Evolutionary conservation across 306 rosid genomes (phyloP), one percentile per base, ranked within the genome.

Genomic region (Lotus japonicus): DNA sequence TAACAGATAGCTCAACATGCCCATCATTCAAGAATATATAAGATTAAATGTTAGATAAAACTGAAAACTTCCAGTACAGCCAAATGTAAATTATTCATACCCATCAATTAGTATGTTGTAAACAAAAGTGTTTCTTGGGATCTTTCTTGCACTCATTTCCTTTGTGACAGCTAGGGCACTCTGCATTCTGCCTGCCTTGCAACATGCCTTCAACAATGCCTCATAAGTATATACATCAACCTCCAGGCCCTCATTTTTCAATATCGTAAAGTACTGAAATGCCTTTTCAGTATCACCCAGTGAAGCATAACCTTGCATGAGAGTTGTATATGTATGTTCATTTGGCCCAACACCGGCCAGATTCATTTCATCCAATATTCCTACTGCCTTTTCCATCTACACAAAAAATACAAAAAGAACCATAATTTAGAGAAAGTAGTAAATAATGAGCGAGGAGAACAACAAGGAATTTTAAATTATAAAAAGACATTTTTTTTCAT

Each of bases 111-210:
- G 82, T 67, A 94, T 94, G 84, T 94, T 94, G 80, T 94, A 94
- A 39, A 94, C 85, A 45, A 86, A 94, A 68, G 96, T 84, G 82
- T 94, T 94, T 82, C 97, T 83, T 7, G 89, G 96, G 68, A 94
- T 90, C 23, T 84, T 82, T 72, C 69, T 85, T 68, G 86, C 86
- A 80, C 85, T 85, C 97, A 94, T 94, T 81, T 94, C 89, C 84
- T 85, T 88, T 45, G 97, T 90, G 72, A 94, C 97, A 23, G 89
- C 98, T 55, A 94, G 77, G 61, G 98, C 98, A 70, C 97, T 88
- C 85, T 94, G 98, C 98, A 90, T 94, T 82, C 96, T 79, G 64
- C 98, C 98, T 36, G 98, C 81, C 84, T 94, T 94, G 86, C 98
- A 94, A 74, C 98, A 90, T 66, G 97, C 96, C 85, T 94, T 90